Base-by-base conservation (phyloP, 2,329 filamentous ascomycete genomes). In the Aspergillus calidoustus region DNA sequence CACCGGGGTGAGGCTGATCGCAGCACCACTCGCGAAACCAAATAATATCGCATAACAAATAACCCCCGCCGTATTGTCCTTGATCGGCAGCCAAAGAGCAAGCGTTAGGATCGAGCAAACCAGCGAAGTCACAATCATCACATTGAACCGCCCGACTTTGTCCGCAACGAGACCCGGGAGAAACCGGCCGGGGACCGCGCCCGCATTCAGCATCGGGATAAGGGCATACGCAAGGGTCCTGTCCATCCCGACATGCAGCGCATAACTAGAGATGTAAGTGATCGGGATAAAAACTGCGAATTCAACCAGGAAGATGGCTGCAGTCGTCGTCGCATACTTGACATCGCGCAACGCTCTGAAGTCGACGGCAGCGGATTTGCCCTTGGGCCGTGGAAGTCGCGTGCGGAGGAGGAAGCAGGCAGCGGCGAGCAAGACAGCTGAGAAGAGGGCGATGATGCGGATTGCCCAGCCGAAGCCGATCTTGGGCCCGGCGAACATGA, bases 221-320 rank as follows among this genome's bases (percentile, higher is more conserved):
- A 76, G 68, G 13, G 69, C 38, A 50, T 76, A 77, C 2, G 74
- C 64, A 1, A 77, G 50, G 2, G 60, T 60, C 1, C 57, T 59
- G 17, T 67, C 60, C 6, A 76, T 65, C 0, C 74, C 72, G 6
- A 56, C 64, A 9, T 70, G 54, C 7, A 76, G 52, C 7, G 68
- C 69, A 17, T 77, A 76, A 8, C 71, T 73, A 4, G 72, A 66
- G 30, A 79, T 64, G 58, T 78, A 79, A 11, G 73, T 72, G 38
- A 71, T 65, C 0, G 76, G 76, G 17, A 78, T 72, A 49, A 77
- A 77, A 13, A 76, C 70, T 0, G 71, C 75, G 56, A 75, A 74
- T 58, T 77, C 75, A 17, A 75, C 71, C 7, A 77, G 67, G 54
- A 76, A 77, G 4, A 77, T 63, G 0, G 73, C 74, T 2, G 68